Conservation (phyloP, 2,329 filamentous ascomycete genomes). For the Zymoseptoria tritici region DNA sequence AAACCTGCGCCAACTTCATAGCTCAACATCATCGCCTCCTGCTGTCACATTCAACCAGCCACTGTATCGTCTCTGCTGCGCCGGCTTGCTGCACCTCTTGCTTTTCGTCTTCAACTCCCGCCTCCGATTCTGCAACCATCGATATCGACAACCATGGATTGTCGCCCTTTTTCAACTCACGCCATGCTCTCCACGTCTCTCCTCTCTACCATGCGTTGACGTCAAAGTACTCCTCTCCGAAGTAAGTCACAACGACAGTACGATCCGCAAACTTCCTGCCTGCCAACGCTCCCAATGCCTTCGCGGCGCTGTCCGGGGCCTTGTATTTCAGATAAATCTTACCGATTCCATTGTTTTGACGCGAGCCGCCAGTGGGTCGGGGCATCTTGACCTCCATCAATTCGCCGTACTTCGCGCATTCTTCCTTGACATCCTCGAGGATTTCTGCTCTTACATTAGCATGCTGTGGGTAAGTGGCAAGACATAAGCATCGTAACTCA, state of each 20-base stretch:
- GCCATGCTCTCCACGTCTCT: too few relatives aligned
- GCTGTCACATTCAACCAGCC: too few relatives aligned
- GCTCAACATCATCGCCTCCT: too few relatives aligned
- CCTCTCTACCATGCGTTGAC: slow-evolving; percentile 68
- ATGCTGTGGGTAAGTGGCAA: neutral
- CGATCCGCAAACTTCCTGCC: slow-evolving; percentile 93
- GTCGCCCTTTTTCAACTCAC: too few relatives aligned
- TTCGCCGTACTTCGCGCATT: slow-evolving; percentile 83
- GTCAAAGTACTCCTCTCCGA: slow-evolving; percentile 96
- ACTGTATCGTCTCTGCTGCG: too few relatives aligned
- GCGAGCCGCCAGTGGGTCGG: slow-evolving; percentile 71
- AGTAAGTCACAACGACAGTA: slow-evolving; percentile 94
- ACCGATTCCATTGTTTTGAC: slow-evolving; percentile 81
- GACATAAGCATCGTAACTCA: slow-evolving; percentile 36
- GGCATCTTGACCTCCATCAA: slow-evolving; percentile 90
- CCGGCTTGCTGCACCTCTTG: too few relatives aligned
- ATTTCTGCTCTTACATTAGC: slow-evolving; percentile 61
- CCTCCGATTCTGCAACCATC: too few relatives aligned
- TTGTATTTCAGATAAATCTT: slow-evolving; percentile 98
- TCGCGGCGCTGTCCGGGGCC: slow-evolving; percentile 65
- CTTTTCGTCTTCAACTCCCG: too few relatives aligned
- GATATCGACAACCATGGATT: too few relatives aligned
- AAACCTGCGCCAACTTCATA: too few relatives aligned
- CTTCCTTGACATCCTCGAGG: slow-evolving; percentile 84
- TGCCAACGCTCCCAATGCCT: slow-evolving; percentile 80